Evolutionary conservation across 305 asterid genomes (phyloP).

Genomic region (Fraxinus baroniana): DNA sequence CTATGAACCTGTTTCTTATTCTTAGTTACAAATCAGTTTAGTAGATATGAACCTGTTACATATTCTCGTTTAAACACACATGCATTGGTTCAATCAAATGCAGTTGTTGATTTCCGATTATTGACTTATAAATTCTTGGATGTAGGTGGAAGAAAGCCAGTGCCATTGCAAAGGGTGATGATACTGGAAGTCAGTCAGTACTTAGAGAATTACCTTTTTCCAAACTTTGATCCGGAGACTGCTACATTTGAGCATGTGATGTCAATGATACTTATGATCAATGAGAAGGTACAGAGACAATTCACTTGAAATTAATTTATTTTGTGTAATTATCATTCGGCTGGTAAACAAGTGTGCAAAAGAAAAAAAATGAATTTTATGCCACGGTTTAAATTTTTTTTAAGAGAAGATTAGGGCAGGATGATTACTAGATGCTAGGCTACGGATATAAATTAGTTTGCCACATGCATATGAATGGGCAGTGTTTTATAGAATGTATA

Average conservation of each 20-base stretch:
- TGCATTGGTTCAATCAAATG: constrained; percentile 3
- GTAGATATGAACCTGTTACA: neutral
- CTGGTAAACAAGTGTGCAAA: constrained; percentile 4
- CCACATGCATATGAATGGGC: constrained; percentile 3
- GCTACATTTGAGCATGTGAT: constrained; percentile 93
- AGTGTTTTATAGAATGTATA: neutral
- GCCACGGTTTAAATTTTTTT: constrained; percentile 8
- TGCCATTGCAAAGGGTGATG: constrained; percentile 97
- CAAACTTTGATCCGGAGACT: constrained; percentile 79
- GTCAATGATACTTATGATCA: constrained; percentile 97
- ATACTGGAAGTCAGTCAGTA: constrained; percentile 95
- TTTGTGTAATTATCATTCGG: neutral
- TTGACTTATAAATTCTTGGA: constrained; percentile 19
- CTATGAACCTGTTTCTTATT: neutral
- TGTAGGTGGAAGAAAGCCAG: constrained; percentile 81
- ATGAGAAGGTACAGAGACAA: constrained; percentile 71
- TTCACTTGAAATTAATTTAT: neutral
- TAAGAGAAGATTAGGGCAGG: constrained; percentile 9
- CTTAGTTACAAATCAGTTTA: neutral
- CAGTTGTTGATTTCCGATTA: constrained; percentile 17
- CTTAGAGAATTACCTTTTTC: constrained; percentile 97
- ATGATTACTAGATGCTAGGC: constrained; percentile 2
- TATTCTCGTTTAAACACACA: neutral
- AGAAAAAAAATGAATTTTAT: neutral
- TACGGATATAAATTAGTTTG: neutral